Conservation (phyloP, 164 flowering plant genomes). For the Vitis amurensis region DNA sequence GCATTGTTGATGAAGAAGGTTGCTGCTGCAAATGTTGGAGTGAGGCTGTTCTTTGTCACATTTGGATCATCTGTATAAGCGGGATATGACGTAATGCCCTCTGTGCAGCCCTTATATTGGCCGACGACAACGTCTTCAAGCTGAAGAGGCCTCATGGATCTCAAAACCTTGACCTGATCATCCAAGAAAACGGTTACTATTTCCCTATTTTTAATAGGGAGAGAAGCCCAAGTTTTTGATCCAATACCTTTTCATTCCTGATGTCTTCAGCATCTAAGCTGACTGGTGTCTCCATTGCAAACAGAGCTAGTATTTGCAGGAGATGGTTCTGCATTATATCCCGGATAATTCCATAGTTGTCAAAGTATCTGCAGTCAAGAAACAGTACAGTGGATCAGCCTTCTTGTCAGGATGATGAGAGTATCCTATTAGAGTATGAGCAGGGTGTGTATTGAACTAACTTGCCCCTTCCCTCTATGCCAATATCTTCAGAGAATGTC, state of each 20-base stretch:
- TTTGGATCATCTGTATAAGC: constrained; percentile 60
- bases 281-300: constrained; percentile 32
- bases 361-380: constrained; percentile 13
- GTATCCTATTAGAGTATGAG: too few species aligned
- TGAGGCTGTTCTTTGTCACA: constrained; percentile 50
- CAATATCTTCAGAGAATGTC: constrained; percentile 27
- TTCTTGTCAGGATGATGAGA: too few species aligned
- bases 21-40: constrained; percentile 71
- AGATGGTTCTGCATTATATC: constrained; percentile 33
- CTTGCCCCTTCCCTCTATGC: constrained; percentile 49
- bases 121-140: constrained; percentile 56
- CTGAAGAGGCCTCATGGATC: constrained; percentile 46
- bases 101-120: constrained; percentile 52
- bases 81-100: constrained; percentile 40
- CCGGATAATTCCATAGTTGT: constrained; percentile 25
- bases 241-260: constrained; percentile 21
- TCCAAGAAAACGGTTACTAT: too few species aligned
- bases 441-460: constrained; percentile 15
- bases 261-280: constrained; percentile 30
- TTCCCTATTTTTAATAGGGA: too few species aligned
- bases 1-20: constrained; percentile 65
- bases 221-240: too few species aligned
- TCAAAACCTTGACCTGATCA: constrained; percentile 55
- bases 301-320: constrained; percentile 23
- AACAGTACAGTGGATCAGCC: not conserved